phyloP scores from a whole-genome alignment of 1,284 basidiomycete species.

The Ceratobasidium sp. region DNA sequence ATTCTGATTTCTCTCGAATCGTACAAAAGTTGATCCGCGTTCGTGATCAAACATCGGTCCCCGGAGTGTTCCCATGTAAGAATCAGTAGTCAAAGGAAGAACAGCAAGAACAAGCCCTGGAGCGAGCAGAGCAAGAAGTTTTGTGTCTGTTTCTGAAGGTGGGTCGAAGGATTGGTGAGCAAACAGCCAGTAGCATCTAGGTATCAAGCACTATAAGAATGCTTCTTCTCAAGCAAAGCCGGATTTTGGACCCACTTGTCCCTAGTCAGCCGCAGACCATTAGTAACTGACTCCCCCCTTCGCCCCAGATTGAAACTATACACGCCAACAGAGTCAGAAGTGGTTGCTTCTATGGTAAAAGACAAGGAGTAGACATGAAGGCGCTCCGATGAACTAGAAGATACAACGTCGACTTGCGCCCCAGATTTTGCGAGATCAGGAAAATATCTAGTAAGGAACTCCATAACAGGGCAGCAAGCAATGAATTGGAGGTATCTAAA shows the following conservation, averaged over 20 bases:
- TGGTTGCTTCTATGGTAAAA: neutral
- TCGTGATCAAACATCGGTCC: constrained; percentile 38
- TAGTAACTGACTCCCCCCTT: neutral
- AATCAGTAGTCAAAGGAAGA: constrained; percentile 42
- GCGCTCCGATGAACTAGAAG: constrained; percentile 2
- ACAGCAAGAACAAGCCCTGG: constrained; percentile 25
- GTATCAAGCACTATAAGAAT: neutral
- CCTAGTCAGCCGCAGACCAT: constrained; percentile 16
- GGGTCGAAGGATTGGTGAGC: constrained; percentile 19
- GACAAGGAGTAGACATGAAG: constrained; percentile 13
- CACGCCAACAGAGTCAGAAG: neutral
- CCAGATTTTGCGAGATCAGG: constrained; percentile 16
- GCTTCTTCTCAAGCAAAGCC: neutral
- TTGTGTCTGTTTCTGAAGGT: constrained; percentile 41
- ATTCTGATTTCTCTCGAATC: constrained; percentile 27
- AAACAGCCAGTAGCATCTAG: constrained; percentile 44
- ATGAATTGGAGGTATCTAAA: too few relatives aligned
- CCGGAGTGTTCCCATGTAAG: constrained; percentile 43
- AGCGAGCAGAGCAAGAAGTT: constrained; percentile 38
- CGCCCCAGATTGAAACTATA: constrained; percentile 12
- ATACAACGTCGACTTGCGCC: neutral
- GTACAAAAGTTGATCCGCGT: constrained; percentile 18
- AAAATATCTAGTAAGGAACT: neutral
- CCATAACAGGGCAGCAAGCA: too few relatives aligned
- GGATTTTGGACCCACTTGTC: constrained; percentile 9